Evolutionary conservation across 345 rosid species (phyloP), one percentile per base, ranked within the genome.

Genomic region (Alliaria petiolata): DNA sequence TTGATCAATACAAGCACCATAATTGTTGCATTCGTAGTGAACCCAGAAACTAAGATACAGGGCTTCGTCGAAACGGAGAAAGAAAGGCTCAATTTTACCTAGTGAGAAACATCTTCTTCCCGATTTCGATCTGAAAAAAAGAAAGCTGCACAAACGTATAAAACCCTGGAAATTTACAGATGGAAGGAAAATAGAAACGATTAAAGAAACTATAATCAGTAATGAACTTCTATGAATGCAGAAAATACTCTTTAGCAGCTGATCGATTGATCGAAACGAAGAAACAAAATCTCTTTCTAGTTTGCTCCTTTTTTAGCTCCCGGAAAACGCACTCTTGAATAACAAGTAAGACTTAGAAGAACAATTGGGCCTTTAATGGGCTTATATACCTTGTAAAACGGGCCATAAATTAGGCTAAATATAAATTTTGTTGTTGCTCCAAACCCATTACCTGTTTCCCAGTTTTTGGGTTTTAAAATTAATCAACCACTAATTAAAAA

Each of bases 31-130:
- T 16, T 42, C 1, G 4, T 36, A 22, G 2, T 3, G 4, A 44
- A 45, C 57, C 56, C 74, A 69, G 65, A 69, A 69, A 57, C 49
- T 4, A 0, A 31, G 15, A 33, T 7, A 43, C 11, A 20, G 2
- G 20, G 34, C 8, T 16, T 4, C 4, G 2, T 39, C 62, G 36
- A 62, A 33, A 33, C 4, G n/a, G 30, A 9, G 17, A 31, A 43
- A 12, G 8, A 43, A 67, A 14, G 34, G 47, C 31, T 11, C 25
- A 30, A 26, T 28, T n/a, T 15, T 67, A 86, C 91, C 91, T 83
- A 25, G 91, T 86, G 64, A 86, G 89, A 53, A 86, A 86, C 91
- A 86, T 28, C 31, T 28, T 86, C 17, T 45, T 71, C 40, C 11
- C 28, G 34, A 74, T 64, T 71, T 71, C 54, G 78, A 73, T 65